Evolutionary conservation across 2,329 filamentous ascomycete genomes (phyloP).

Genomic region (Immersiporthe knoxdaviesiana): DNA sequence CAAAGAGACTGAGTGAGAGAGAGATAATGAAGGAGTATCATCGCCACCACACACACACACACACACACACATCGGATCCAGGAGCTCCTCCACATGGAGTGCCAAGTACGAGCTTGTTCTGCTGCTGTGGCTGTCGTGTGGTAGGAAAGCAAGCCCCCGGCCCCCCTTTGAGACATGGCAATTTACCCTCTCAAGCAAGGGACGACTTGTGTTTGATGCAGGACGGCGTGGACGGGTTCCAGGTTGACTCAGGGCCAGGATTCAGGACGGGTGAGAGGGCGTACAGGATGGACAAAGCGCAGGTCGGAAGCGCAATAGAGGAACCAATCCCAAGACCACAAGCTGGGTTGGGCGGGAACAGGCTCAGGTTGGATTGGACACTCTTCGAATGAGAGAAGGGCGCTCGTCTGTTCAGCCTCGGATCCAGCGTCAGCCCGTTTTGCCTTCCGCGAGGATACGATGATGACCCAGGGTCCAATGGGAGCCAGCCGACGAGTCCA

Average conservation of each 20-base stretch:
- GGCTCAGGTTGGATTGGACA: neutral
- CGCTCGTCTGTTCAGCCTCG: neutral
- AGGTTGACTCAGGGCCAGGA: constrained; percentile 7
- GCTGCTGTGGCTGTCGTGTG: neutral
- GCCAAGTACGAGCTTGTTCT: neutral
- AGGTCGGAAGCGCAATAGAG: neutral
- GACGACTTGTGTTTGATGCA: neutral
- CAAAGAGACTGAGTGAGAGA: neutral
- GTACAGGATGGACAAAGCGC: neutral
- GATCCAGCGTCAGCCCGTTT: neutral
- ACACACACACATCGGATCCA: neutral
- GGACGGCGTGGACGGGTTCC: neutral
- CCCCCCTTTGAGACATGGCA: constrained; percentile 8
- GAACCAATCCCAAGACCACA: neutral
- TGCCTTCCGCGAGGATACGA: neutral
- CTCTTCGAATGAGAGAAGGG: neutral
- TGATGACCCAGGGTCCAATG: neutral
- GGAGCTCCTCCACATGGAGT: neutral
- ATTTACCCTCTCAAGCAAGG: constrained; percentile 8
- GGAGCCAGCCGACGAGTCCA: neutral
- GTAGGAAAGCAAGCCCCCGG: neutral
- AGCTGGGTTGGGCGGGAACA: neutral
- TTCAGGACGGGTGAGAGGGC: neutral
- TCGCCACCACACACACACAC: neutral
- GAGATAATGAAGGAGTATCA: too few relatives aligned